phyloP scores from a whole-genome alignment of 1,284 basidiomycete genomes.

The Trichosporon coremiiforme region DNA sequence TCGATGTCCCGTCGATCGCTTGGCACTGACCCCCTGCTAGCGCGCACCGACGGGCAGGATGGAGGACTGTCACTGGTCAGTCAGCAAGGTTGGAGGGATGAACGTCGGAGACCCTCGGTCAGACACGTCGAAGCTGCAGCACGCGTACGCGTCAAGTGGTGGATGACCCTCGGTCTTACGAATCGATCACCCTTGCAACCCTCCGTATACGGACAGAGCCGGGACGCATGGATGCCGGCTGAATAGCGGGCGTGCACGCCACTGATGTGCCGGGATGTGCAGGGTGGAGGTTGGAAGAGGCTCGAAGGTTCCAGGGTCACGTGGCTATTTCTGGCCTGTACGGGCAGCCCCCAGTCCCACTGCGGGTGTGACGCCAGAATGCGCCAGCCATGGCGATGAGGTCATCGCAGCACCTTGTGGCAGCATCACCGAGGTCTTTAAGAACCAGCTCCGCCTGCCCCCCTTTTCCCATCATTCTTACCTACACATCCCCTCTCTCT shows the following conservation, averaged over 20 bases:
- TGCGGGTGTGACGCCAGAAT: neutral
- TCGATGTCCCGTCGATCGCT: neutral
- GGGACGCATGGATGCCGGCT: neutral
- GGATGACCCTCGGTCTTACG: neutral
- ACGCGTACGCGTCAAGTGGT: neutral
- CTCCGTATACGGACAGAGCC: neutral
- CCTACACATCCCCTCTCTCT: neutral
- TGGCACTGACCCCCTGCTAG: neutral
- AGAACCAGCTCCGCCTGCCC: neutral
- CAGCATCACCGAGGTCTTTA: conserved; percentile 12
- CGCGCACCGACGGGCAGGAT: neutral
- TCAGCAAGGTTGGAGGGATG: neutral
- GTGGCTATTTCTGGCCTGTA: neutral
- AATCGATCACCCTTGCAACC: no score
- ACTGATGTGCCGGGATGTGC: neutral
- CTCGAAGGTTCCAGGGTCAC: conserved; percentile 19
- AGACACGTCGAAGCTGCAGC: neutral
- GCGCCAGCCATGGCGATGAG: neutral
- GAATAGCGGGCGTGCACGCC: neutral
- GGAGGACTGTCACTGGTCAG: neutral
- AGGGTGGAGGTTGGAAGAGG: neutral
- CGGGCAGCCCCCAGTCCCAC: neutral
- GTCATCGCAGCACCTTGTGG: conserved; percentile 1
- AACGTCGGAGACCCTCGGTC: conserved; percentile 2
- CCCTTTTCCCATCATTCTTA: conserved; percentile 5